These are phyloP conservation scores for Calonectria henricotiae DNA, from an alignment of 2,329 filamentous ascomycete species.

Conservation along the genomic window DNA sequence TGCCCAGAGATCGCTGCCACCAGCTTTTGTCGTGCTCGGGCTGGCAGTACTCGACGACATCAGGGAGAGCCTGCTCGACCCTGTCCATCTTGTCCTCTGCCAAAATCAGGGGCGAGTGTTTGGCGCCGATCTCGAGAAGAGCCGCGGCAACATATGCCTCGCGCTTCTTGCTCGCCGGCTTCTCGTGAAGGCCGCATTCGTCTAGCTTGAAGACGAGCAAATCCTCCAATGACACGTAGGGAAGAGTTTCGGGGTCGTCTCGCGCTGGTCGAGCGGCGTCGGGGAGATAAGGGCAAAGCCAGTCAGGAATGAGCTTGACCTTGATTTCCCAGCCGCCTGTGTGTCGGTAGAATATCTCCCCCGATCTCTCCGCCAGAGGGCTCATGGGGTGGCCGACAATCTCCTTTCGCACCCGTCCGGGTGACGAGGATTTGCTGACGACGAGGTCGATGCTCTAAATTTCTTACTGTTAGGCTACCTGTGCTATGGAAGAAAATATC, in stretches of 20 bases:
- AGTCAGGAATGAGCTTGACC: constrained; percentile 54
- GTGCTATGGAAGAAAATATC: rapidly evolving
- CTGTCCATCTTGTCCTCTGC: constrained; percentile 51
- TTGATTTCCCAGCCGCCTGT: constrained; percentile 52
- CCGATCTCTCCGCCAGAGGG: constrained; percentile 51
- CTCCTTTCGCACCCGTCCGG: constrained; percentile 52
- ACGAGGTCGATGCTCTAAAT: constrained; percentile 53
- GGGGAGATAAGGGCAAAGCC: constrained; percentile 53
- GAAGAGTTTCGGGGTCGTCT: constrained; percentile 45
- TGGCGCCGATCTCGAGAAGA: constrained; percentile 50
- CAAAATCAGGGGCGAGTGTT: constrained; percentile 49
- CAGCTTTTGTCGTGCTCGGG: constrained; percentile 52
- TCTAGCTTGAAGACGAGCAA: constrained; percentile 54
- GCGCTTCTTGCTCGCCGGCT: constrained; percentile 48
- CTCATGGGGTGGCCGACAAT: constrained; percentile 53
- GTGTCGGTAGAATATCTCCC: constrained; percentile 49
- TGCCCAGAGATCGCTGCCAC: constrained; percentile 53
- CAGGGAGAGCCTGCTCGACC: constrained; percentile 49
- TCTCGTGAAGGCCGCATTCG: constrained; percentile 52
- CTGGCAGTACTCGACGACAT: constrained; percentile 49
- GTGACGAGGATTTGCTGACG: constrained; percentile 54
- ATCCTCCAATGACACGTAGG: constrained; percentile 52
- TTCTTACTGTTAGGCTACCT: constrained; percentile 12
- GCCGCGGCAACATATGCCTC: constrained; percentile 51
- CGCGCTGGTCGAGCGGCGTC: constrained; percentile 46